Base-by-base conservation (phyloP, 176 grass and related monocot species). In the Pontederia crassipes region DNA sequence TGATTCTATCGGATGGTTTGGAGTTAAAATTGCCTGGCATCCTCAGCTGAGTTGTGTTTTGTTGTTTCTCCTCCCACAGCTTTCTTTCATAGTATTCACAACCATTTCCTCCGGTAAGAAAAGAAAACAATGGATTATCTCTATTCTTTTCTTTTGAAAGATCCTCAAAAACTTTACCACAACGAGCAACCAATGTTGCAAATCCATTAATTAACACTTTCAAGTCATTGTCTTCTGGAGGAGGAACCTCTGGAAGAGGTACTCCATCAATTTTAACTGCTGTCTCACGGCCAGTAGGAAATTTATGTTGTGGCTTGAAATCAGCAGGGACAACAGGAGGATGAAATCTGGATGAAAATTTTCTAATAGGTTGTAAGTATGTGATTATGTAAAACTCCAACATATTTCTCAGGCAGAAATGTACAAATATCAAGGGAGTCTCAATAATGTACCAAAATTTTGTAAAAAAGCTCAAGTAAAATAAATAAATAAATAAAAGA, bases 131-230 rank as follows among this genome's bases (percentile, higher is more conserved):
- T 53, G 78, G 79, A 79, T 73, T 91, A 46, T 81, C 80, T 75
- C 81, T 97, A 40, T 85, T 73, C 67, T 85, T 97, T 66, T 88
- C 84, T 77, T 82, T 97, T 70, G 90, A 97, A 29, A 97, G 75
- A 85, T 97, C 87, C 70, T 97, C 92, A 57, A 97, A 88, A 68
- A 71, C 75, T 88, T 97, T 97, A 57, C 92, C 87, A 73, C 84
- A 82, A 51, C 81, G 75, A 83, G 87, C 87, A 72, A 97, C 81
- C 84, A 97, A 82, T 66, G 71, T 77, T 50, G 87, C 87, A 73
- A 82, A 88, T 32, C 87, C 87, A 15, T 97, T 87, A 67, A 97
- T 91, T 56, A 91, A 76, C 13, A 85, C 71, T 72, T 71, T 83
- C 74, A 97, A 75, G 67, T 66, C 82, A 55, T 48, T 79, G 40